A percentile compares a stretch with the other conserved stretches of the same genome.
phyloP scores from a whole-genome alignment of 331 rosid genomes.

The Malus hybrid region DNA sequence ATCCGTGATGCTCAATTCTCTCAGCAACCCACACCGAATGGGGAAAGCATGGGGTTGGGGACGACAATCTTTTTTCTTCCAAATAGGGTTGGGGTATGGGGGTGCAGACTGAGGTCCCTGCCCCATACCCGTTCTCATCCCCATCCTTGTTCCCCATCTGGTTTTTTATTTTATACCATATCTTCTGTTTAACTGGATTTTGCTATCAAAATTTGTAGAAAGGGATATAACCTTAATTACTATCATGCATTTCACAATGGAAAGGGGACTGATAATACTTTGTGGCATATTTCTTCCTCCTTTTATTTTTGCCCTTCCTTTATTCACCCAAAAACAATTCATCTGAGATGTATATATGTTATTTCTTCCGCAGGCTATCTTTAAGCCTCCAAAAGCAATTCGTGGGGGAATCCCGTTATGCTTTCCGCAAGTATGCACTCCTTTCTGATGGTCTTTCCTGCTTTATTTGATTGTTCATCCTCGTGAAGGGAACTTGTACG shows the following conservation, averaged over 20 bases:
- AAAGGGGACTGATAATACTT: neutral
- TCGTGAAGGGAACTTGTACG: slow-evolving; percentile 21
- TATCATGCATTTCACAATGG: neutral
- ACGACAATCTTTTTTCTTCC: neutral
- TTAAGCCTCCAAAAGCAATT: slow-evolving; percentile 80
- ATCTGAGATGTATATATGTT: neutral
- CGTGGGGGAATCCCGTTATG: slow-evolving; percentile 98
- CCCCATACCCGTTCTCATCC: neutral
- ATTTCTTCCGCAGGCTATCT: slow-evolving; percentile 60
- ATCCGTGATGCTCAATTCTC: neutral
- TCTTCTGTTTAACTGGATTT: neutral
- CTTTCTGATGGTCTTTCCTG: slow-evolving; percentile 11
- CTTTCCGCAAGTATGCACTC: slow-evolving; percentile 88
- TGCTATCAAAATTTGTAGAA: neutral
- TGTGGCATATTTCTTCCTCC: neutral
- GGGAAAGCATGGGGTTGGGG: neutral
- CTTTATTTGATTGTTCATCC: slow-evolving; percentile 19
- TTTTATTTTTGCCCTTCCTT: neutral
- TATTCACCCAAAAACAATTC: neutral
- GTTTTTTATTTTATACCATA: neutral
- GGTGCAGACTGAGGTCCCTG: neutral
- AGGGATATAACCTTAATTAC: neutral
- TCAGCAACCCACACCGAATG: neutral
- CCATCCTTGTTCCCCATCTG: neutral
- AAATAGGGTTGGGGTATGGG: neutral